Percentiles rank a stretch among this genome's conserved stretches.
Evolutionary conservation across 2,329 filamentous ascomycete genomes (phyloP).

Genomic region (Colletotrichum trifolii): DNA sequence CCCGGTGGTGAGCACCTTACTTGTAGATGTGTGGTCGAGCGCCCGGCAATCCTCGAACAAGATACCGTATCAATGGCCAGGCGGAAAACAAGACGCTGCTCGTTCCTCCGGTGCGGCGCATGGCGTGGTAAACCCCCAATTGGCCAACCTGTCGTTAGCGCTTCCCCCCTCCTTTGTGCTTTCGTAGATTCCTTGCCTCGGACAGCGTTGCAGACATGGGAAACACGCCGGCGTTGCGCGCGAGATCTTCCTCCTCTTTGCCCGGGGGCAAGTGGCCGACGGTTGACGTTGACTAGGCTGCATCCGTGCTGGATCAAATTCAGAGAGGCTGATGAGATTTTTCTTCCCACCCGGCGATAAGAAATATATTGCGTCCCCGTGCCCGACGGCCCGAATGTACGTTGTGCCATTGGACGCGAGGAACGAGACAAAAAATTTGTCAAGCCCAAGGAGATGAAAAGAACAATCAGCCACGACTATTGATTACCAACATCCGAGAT

Average conservation of each 20-base stretch:
- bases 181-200: conserved; percentile 11
- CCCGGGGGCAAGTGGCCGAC: conserved; percentile 4
- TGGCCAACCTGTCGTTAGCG: conserved; percentile 16
- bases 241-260: conserved; percentile 25
- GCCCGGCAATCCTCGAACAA: too few species aligned
- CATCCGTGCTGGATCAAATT: conserved; percentile 18
- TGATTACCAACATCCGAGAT: conserved; percentile 4
- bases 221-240: conserved; percentile 23
- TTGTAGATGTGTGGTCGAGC: too few species aligned
- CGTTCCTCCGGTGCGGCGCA: not conserved
- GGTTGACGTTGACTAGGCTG: conserved; percentile 19
- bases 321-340: conserved; percentile 7
- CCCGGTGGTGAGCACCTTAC: too few species aligned
- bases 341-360: conserved; percentile 26
- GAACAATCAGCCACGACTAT: not conserved
- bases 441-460: not conserved
- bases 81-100: too few species aligned
- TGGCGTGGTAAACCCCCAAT: conserved; percentile 1
- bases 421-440: conserved; percentile 2
- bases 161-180: conserved; percentile 9
- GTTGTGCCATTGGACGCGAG: not conserved
- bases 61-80: too few species aligned
- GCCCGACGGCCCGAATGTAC: conserved; percentile 26
- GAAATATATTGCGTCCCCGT: conserved; percentile 1
- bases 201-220: conserved; percentile 18